Conservation (phyloP, 257 asterid species). For the Parsonsia alboflavescens region DNA sequence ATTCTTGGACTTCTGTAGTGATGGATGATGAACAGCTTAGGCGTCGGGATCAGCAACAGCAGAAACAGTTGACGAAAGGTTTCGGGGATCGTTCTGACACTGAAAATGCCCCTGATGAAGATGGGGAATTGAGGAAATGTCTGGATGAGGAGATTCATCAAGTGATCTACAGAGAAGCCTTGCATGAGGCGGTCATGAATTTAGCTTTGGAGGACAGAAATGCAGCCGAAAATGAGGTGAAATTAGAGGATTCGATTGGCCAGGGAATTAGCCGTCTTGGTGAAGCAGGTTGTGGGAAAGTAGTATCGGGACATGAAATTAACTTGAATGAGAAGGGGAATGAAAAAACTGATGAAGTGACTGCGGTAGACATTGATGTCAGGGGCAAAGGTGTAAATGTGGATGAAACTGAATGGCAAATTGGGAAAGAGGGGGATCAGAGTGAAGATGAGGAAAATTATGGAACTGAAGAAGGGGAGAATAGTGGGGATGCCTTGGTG, state of each 20-base stretch:
- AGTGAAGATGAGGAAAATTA: conserved; percentile 8
- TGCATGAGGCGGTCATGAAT: conserved; percentile 32
- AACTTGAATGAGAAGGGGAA: conserved; percentile 17
- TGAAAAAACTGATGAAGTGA: conserved; percentile 8
- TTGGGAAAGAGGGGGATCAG: conserved; percentile 3
- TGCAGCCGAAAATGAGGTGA: neutral
- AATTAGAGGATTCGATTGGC: neutral
- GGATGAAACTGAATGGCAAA: conserved; percentile 5
- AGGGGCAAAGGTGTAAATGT: conserved; percentile 14
- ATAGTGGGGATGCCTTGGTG: neutral
- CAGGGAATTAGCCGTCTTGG: neutral
- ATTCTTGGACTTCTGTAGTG: conserved; percentile 1
- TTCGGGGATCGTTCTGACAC: conserved; percentile 9
- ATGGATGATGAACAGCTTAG: conserved; percentile 3
- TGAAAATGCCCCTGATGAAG: conserved; percentile 21
- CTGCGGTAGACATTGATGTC: conserved; percentile 7
- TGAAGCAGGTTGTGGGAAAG: neutral
- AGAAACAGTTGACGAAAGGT: neutral
- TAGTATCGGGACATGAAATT: neutral
- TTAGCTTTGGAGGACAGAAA: conserved; percentile 18
- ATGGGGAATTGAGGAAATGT: conserved; percentile 20
- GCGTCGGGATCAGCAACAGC: conserved; percentile 1
- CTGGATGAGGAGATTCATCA: conserved; percentile 25
- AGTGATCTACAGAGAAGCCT: conserved; percentile 16
- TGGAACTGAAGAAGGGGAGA: conserved; percentile 17